Evolutionary conservation across 1,284 basidiomycete genomes (phyloP), one percentile per base, ranked within the genome.

Genomic region (Melampsora americana): DNA sequence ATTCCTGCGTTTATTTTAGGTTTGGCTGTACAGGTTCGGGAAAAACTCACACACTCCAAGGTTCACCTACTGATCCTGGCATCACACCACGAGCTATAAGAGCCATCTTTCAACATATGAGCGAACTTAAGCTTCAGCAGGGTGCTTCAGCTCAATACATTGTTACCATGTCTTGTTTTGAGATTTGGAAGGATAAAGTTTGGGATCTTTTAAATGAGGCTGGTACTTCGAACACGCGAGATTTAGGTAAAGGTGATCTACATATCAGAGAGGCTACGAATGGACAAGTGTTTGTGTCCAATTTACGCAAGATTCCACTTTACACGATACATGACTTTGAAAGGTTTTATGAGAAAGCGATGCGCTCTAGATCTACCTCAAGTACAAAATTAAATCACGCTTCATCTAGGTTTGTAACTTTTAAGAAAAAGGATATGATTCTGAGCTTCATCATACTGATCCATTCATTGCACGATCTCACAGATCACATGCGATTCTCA

Each of bases 21-120:
- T 73, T 73, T 44, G 70, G 70, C 16, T 73, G 70, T 59, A 73
- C 70, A n/a, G 70, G 70, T 35, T 73, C 70, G 16, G 70, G 70
- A 39, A 73, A 73, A 60, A 73, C 70, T 9, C 70, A 73, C 32
- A 73, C 70, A 14, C 50, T 73, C 12, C 70, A 73, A 59, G 70
- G 70, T 16, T 53, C 70, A 6, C 44, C 70, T n/a, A 39, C 28
- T 11, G 61, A 73, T 42, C 70, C 70, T 12, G 70, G 70, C 18
- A 73, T 73, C 32, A 73, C 70, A 3, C 70, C 70, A 12, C 6
- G 70, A 16, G 70, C 70, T 26, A 35, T 73, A 4, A 26, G 62
- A 18, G 50, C 62, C 46, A 66, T 73, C 20, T 73, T 73, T 28
- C 46, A 73, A 65, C 61, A 53, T 1, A 46, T 65, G 5, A 46